Evolutionary conservation across 2,329 filamentous ascomycete genomes (phyloP).

Genomic region (Phialemoniopsis sp.): DNA sequence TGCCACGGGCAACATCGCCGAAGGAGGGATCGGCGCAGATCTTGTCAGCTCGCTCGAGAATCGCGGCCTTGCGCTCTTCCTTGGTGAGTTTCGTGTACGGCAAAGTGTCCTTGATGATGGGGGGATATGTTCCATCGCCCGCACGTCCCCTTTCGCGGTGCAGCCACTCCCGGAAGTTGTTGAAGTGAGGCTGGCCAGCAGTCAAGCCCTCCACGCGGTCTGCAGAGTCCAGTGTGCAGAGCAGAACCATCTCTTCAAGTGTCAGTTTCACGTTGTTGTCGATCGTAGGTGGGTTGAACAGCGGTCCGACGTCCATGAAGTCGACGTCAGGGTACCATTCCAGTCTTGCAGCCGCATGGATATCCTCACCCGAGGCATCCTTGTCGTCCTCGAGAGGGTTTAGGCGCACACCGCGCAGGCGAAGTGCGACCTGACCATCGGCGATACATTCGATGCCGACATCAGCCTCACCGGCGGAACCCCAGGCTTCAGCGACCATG

Average conservation of each 20-base stretch:
- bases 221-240: slow-evolving; percentile 1
- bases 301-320: slow-evolving; percentile 19
- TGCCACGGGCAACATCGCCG: slow-evolving; percentile 7
- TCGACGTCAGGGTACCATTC: slow-evolving; percentile 6
- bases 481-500: no score
- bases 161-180: not conserved
- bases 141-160: not conserved
- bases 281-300: not conserved
- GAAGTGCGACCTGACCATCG: no score
- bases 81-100: not conserved
- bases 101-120: not conserved
- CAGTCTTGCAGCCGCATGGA: not conserved
- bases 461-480: no score
- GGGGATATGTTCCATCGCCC: not conserved
- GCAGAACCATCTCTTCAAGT: slow-evolving; percentile 1
- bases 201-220: not conserved
- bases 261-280: not conserved
- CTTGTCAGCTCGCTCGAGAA: not conserved
- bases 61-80: not conserved
- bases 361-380: not conserved
- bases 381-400: not conserved
- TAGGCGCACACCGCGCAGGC: no score
- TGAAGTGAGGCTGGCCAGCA: not conserved
- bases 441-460: no score
- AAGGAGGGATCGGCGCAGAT: not conserved